Conservation (phyloP, 208 protist species). For the Crithidia fasciculata region DNA sequence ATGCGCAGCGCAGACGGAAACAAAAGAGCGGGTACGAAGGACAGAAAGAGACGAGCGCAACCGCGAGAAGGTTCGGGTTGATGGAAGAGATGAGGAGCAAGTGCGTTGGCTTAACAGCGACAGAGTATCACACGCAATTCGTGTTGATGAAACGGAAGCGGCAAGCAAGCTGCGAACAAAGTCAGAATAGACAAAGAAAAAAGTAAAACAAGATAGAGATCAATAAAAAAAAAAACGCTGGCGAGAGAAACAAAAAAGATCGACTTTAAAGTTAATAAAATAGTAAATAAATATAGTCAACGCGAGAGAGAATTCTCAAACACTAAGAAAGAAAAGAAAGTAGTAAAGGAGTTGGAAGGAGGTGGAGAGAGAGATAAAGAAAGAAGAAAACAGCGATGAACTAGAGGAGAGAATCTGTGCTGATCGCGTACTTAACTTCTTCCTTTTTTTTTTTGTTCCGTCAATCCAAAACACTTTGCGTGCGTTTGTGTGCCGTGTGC, state of each 20-base stretch:
- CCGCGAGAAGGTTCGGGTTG: not conserved
- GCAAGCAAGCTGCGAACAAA: too few species aligned
- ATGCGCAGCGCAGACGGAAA: conserved; percentile 18
- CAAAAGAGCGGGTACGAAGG: conserved; percentile 10
- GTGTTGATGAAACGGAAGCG: not conserved
- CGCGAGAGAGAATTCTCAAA: not conserved
- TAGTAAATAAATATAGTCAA: not conserved
- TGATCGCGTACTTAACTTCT: too few species aligned
- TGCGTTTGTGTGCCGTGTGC: too few species aligned
- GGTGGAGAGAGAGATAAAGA: conserved; percentile 7
- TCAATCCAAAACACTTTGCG: too few species aligned
- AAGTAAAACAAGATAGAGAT: conserved; percentile 17
- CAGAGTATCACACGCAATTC: not conserved
- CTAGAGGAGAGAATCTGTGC: too few species aligned
- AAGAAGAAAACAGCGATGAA: not conserved
- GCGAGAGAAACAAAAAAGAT: not conserved
- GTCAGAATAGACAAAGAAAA: not conserved
- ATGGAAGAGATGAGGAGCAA: not conserved
- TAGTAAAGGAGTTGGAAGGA: not conserved
- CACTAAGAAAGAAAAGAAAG: not conserved
- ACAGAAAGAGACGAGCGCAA: not conserved
- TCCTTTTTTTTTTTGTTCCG: too few species aligned
- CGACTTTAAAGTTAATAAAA: not conserved
- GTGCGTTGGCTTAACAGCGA: not conserved
- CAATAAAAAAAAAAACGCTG: conserved; percentile 3